Evolutionary conservation across 768 basidiomycete species (phyloP).

Genomic region (Cystofilobasidium bisporidii): DNA sequence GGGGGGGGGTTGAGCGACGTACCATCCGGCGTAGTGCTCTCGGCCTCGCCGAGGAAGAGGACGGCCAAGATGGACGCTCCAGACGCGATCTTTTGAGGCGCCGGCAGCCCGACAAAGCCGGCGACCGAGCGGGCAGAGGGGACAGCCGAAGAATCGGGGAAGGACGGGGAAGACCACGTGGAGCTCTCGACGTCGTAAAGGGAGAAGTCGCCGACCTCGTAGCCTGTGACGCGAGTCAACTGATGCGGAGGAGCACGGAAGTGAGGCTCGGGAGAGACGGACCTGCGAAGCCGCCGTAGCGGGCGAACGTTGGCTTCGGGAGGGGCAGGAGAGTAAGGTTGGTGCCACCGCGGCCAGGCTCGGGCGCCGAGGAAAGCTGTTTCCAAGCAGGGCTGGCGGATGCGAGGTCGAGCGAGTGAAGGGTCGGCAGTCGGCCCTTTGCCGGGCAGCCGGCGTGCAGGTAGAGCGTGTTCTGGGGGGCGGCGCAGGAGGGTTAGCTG

Average conservation of each 20-base stretch:
- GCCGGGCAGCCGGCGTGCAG: conserved; percentile 45
- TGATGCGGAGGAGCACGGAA: too few species aligned
- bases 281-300: conserved; percentile 40
- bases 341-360: conserved; percentile 43
- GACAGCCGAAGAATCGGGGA: conserved; percentile 35
- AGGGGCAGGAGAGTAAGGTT: conserved; percentile 38
- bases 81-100: not conserved
- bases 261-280: not conserved
- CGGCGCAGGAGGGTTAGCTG: not conserved
- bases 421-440: conserved; percentile 39
- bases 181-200: conserved; percentile 37
- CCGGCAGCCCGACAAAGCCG: conserved; percentile 35
- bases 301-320: conserved; percentile 37
- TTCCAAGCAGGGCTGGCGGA: conserved; percentile 34
- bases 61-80: conserved; percentile 36
- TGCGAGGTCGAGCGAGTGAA: conserved; percentile 41
- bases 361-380: conserved; percentile 39
- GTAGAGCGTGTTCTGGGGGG: conserved; percentile 38
- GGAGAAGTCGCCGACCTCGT: conserved; percentile 42
- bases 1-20: not conserved
- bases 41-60: conserved; percentile 42
- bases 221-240: conserved; percentile 33
- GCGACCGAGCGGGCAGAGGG: conserved; percentile 41
- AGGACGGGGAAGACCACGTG: conserved; percentile 34
- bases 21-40: conserved; percentile 35